A percentile compares a stretch with the other conserved stretches of the same genome.
These are phyloP conservation scores for Austroboletus eburneus DNA, from an alignment of 768 basidiomycete genomes.

Conservation along the genomic window DNA sequence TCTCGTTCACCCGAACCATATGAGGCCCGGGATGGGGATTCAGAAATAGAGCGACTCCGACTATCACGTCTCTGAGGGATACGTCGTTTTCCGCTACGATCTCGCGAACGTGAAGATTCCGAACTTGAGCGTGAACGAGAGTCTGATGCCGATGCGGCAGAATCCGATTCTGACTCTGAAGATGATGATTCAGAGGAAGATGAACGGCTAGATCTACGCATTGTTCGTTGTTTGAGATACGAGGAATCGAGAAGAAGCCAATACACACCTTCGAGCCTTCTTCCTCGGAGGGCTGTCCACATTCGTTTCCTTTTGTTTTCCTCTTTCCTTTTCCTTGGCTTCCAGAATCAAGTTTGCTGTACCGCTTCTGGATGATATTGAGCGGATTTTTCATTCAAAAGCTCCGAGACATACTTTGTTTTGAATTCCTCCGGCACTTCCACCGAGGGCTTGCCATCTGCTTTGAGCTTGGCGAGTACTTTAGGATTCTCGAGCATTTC, in stretches of 20 bases:
- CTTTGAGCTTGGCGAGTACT: conserved; percentile 60
- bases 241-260: conserved; percentile 15
- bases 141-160: conserved; percentile 40
- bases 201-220: conserved; percentile 31
- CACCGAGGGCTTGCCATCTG: conserved; percentile 69
- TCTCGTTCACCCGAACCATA: conserved; percentile 10
- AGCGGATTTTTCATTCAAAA: neutral
- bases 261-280: conserved; percentile 38
- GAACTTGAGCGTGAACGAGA: conserved; percentile 43
- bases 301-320: conserved; percentile 33
- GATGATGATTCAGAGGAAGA: conserved; percentile 25
- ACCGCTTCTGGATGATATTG: conserved; percentile 47
- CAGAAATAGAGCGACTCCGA: conserved; percentile 23
- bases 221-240: neutral
- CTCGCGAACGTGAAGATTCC: conserved; percentile 42
- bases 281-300: conserved; percentile 32
- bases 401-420: conserved; percentile 50
- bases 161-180: conserved; percentile 39
- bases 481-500: conserved; percentile 80
- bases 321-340: conserved; percentile 74
- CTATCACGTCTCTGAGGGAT: conserved; percentile 25
- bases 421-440: conserved; percentile 92
- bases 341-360: conserved; percentile 84
- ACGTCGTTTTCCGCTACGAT: conserved; percentile 39
- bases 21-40: conserved; percentile 17